These are phyloP conservation scores for Fusarium keratoplasticum DNA, from an alignment of 2,329 filamentous ascomycete genomes.

Conservation along the genomic window DNA sequence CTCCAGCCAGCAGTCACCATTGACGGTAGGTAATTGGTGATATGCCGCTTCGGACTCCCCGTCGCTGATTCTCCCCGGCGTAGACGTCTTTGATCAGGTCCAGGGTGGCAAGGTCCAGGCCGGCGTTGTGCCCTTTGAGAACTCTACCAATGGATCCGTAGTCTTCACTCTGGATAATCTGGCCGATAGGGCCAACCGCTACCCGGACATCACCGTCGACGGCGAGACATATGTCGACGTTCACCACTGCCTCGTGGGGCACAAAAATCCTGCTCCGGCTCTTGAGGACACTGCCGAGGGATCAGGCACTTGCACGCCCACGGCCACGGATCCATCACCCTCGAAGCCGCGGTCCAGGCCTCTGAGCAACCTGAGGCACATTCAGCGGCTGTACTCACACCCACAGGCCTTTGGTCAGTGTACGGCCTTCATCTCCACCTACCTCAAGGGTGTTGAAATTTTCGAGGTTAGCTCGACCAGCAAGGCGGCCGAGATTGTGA, in stretches of 20 bases:
- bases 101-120: slow-evolving; percentile 73
- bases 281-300: slow-evolving; percentile 47
- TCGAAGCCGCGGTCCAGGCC: slow-evolving; percentile 61
- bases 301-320: slow-evolving; percentile 64
- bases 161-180: slow-evolving; percentile 91
- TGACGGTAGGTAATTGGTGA: slow-evolving; percentile 50
- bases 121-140: slow-evolving; percentile 94
- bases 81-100: slow-evolving; percentile 84
- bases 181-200: slow-evolving; percentile 75
- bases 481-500: slow-evolving; percentile 82
- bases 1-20: slow-evolving; percentile 65
- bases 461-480: slow-evolving; percentile 89
- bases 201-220: slow-evolving; percentile 78
- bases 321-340: slow-evolving; percentile 57
- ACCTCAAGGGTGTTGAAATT: slow-evolving; percentile 80
- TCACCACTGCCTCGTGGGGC: slow-evolving; percentile 85
- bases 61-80: slow-evolving; percentile 17
- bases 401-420: slow-evolving; percentile 97
- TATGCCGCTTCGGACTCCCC: not conserved
- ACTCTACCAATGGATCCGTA: slow-evolving; percentile 94
- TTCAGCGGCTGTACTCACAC: slow-evolving; percentile 88
- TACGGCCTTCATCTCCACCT: slow-evolving; percentile 74
- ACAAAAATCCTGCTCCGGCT: slow-evolving; percentile 42
- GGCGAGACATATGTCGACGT: slow-evolving; percentile 89
- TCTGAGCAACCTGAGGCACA: slow-evolving; percentile 64